phyloP scores from a whole-genome alignment of 192 early-diverging fungal species.

The Coemansia sp. region DNA sequence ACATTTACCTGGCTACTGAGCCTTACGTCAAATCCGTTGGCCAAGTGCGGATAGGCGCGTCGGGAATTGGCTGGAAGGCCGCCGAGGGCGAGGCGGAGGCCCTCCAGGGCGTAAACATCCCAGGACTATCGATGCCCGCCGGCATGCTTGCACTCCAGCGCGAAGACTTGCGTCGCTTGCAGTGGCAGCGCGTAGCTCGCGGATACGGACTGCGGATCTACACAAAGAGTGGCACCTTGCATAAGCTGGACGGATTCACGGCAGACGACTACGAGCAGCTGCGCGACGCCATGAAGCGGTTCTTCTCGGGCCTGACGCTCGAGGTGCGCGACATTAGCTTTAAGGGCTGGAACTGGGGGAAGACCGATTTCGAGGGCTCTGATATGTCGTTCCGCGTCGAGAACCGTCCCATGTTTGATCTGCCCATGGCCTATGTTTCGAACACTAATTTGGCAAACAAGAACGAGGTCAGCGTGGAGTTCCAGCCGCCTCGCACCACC shows the following conservation, averaged over 20 bases:
- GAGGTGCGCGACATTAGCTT: constrained; percentile 86
- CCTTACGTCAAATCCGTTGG: constrained; percentile 46
- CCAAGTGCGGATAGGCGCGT: constrained; percentile 50
- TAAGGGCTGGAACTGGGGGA: constrained; percentile 98
- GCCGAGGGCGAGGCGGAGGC: constrained; percentile 51
- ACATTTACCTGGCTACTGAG: constrained; percentile 54
- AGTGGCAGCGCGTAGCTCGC: constrained; percentile 84
- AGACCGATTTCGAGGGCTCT: constrained; percentile 78
- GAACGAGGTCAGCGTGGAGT: constrained; percentile 93
- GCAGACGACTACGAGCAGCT: constrained; percentile 84
- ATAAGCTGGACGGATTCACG: constrained; percentile 90
- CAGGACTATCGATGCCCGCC: constrained; percentile 24
- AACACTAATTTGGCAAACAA: constrained; percentile 83
- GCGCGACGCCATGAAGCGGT: constrained; percentile 65
- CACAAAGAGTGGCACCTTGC: constrained; percentile 70
- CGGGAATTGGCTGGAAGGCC: constrained; percentile 57
- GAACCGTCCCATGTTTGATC: constrained; percentile 84
- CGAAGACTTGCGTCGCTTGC: constrained; percentile 70
- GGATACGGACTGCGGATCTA: constrained; percentile 82
- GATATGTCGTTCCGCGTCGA: constrained; percentile 82
- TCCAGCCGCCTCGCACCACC: constrained; percentile 63
- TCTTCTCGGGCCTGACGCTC: constrained; percentile 74
- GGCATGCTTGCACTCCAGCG: constrained; percentile 53
- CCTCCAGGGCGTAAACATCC: constrained; percentile 33
- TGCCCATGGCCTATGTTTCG: constrained; percentile 86